Evolutionary conservation across 2,329 filamentous ascomycete genomes (phyloP).

Genomic region (Microdochium bolleyi): DNA sequence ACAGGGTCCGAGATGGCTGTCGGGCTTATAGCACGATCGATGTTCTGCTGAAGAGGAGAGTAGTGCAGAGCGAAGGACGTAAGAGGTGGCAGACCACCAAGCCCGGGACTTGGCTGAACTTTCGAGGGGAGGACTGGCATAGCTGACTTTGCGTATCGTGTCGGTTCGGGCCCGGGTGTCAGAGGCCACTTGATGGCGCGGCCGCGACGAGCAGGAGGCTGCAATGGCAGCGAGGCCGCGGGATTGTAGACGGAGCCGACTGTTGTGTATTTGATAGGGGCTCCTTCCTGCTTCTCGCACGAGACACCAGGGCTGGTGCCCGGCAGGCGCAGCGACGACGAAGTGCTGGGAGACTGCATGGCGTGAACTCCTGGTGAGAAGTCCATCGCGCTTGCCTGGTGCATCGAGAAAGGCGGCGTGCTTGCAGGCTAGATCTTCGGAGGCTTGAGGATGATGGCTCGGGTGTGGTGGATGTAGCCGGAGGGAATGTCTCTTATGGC

Average conservation of each 20-base stretch:
- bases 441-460: too few species aligned
- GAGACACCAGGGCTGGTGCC: background rate
- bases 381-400: background rate
- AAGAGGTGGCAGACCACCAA: slow-evolving; percentile 8
- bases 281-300: slow-evolving; percentile 2
- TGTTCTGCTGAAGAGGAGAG: slow-evolving; percentile 45
- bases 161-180: slow-evolving; percentile 20
- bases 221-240: slow-evolving; percentile 33
- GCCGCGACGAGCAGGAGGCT: slow-evolving; percentile 42
- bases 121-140: slow-evolving; percentile 22
- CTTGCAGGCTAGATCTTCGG: background rate
- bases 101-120: background rate
- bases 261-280: slow-evolving; percentile 35
- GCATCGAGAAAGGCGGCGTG: background rate
- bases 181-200: slow-evolving; percentile 33
- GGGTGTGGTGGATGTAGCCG: background rate
- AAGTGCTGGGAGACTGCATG: background rate
- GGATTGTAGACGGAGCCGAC: slow-evolving; percentile 50
- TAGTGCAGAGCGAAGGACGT: slow-evolving; percentile 31
- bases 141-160: slow-evolving; percentile 15
- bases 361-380: background rate
- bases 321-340: background rate
- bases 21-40: slow-evolving; percentile 41
- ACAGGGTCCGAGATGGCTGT: background rate
- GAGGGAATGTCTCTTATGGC: background rate